Evolutionary conservation across 2,329 filamentous ascomycete species (phyloP).

Genomic region (Claviceps africana): DNA sequence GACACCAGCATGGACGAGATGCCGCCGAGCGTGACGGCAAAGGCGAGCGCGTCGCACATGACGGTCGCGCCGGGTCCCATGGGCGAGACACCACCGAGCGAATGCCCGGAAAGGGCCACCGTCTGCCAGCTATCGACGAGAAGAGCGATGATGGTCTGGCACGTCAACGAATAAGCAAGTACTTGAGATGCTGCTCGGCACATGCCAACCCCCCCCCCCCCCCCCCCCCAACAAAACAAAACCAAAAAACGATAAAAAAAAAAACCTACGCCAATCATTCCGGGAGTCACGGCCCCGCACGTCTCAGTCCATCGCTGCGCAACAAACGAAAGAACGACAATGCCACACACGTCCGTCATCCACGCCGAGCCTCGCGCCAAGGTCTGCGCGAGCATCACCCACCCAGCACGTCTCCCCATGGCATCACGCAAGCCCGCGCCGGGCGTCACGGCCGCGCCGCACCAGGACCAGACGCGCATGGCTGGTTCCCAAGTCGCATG

Average conservation of each 20-base stretch:
- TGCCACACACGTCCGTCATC: constrained; percentile 17
- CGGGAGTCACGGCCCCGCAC: constrained; percentile 16
- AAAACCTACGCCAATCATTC: constrained; percentile 18
- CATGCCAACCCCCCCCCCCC: too few species aligned
- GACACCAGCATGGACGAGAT: constrained; percentile 21
- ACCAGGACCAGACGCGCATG: too few species aligned
- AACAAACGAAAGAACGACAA: constrained; percentile 19
- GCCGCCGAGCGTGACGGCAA: constrained; percentile 20
- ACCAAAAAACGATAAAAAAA: too few species aligned
- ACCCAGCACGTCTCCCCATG: background rate
- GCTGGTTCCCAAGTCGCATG: too few species aligned
- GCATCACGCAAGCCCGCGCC: too few species aligned
- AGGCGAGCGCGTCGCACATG: constrained; percentile 19
- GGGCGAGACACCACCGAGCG: constrained; percentile 12
- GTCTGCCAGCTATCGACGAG: constrained; percentile 26
- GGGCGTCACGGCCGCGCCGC: too few species aligned
- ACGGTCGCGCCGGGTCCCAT: constrained; percentile 16
- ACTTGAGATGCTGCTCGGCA: too few species aligned
- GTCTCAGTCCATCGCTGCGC: constrained; percentile 18
- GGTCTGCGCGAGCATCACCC: constrained; percentile 10
- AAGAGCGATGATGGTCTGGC: constrained; percentile 14
- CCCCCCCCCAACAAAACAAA: too few species aligned
- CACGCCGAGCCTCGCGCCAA: constrained; percentile 17
- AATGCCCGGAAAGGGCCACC: constrained; percentile 15
- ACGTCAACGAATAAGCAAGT: too few species aligned